These are phyloP conservation scores for Pestalotiopsis sp. DNA, from an alignment of 2,329 filamentous ascomycete species.

Conservation along the genomic window DNA sequence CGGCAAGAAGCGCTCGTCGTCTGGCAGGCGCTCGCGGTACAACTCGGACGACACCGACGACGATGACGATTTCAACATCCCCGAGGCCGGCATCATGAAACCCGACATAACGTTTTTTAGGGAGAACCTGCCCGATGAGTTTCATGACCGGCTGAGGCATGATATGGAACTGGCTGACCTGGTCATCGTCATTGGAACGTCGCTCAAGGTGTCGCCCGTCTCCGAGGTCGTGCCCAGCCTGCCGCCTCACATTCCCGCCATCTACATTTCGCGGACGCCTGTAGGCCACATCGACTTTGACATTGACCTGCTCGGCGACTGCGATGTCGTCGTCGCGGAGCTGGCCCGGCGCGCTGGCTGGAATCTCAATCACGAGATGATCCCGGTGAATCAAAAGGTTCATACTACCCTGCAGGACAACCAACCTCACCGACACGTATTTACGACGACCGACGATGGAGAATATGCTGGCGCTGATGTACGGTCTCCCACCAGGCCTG, in stretches of 20 bases:
- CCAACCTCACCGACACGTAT: conserved; percentile 46
- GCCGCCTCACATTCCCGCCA: conserved; percentile 80
- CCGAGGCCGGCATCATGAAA: conserved; percentile 82
- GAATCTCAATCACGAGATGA: conserved; percentile 81
- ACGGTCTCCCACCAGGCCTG: background rate
- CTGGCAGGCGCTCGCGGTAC: conserved; percentile 39
- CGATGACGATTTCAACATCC: conserved; percentile 65
- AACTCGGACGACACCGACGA: conserved; percentile 53
- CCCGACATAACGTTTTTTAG: conserved; percentile 99
- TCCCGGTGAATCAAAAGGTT: conserved; percentile 67
- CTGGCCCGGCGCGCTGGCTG: conserved; percentile 82
- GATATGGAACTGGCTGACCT: conserved; percentile 84
- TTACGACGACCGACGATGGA: conserved; percentile 30
- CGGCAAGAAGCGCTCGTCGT: conserved; percentile 42
- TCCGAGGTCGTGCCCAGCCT: conserved; percentile 86
- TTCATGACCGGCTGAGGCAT: conserved; percentile 77
- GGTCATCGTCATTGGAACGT: conserved; percentile 94
- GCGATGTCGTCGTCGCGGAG: conserved; percentile 87
- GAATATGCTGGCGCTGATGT: background rate
- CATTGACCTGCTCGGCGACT: conserved; percentile 93
- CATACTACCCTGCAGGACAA: conserved; percentile 55
- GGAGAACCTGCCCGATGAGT: conserved; percentile 82
- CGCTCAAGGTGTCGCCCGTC: conserved; percentile 92
- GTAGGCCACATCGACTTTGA: conserved; percentile 93
- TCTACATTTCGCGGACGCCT: conserved; percentile 85